These are phyloP conservation scores for Microcyclosporella mali DNA, from an alignment of 2,329 filamentous ascomycete genomes.

Conservation along the genomic window DNA sequence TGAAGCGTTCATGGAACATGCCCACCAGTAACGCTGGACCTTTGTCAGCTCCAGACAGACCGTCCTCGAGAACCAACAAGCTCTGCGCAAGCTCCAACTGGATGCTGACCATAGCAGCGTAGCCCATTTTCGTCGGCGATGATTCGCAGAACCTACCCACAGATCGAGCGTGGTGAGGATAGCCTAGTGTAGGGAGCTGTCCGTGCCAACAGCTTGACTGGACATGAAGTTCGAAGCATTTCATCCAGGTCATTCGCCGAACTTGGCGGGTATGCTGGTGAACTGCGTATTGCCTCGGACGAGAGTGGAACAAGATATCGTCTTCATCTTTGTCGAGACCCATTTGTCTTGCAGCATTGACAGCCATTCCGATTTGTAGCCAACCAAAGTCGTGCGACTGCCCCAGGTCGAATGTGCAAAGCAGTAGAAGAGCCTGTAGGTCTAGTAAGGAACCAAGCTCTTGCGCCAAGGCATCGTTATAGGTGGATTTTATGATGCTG, in stretches of 20 bases:
- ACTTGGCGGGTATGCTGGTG: not conserved
- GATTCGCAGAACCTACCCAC: not conserved
- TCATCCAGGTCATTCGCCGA: conserved; percentile 4
- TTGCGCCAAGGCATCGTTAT: not conserved
- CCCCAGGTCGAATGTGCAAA: not conserved
- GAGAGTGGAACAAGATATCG: conserved; percentile 2
- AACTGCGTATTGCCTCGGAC: not conserved
- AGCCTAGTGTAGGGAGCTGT: conserved; percentile 1
- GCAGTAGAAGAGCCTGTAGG: conserved; percentile 5
- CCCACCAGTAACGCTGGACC: not conserved
- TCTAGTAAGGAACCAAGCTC: conserved; percentile 2
- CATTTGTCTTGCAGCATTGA: conserved; percentile 6
- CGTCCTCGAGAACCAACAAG: not conserved
- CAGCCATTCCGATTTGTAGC: conserved; percentile 4
- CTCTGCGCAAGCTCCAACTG: not conserved
- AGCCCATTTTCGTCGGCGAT: not conserved
- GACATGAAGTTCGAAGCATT: conserved; percentile 6
- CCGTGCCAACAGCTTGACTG: conserved; percentile 6
- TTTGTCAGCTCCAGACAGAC: not conserved
- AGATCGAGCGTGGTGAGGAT: not conserved
- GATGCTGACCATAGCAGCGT: conserved; percentile 3
- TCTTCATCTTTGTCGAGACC: conserved; percentile 6
- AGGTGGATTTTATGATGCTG: not conserved
- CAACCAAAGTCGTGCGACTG: conserved; percentile 1
- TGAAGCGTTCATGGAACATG: not conserved